Evolutionary conservation across 2,329 filamentous ascomycete species (phyloP).

Genomic region (Gremmenia infestans): DNA sequence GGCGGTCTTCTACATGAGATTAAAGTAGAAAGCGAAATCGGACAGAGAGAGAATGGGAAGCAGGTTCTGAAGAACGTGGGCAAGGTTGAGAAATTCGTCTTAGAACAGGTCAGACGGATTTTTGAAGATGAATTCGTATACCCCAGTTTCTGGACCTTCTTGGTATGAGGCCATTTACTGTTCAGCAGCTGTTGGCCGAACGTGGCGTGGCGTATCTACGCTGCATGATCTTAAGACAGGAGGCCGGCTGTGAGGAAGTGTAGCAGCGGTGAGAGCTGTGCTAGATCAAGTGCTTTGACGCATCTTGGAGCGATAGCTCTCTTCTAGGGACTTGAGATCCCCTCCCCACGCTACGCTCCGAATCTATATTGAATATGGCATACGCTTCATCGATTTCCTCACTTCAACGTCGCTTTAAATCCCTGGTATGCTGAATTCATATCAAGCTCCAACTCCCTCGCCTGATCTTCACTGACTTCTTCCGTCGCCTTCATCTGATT

Average conservation of each 20-base stretch:
- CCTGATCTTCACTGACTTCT: slow-evolving; percentile 81
- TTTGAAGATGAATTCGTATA: slow-evolving; percentile 99
- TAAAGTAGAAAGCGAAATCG: slow-evolving; percentile 95
- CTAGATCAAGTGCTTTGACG: too few relatives aligned
- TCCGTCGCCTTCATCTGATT: slow-evolving; percentile 98
- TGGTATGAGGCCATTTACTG: slow-evolving; percentile 52
- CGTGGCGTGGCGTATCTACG: background rate
- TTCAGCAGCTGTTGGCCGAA: background rate
- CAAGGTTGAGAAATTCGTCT: slow-evolving; percentile 95
- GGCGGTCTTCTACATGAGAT: slow-evolving; percentile 88
- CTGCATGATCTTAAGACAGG: background rate
- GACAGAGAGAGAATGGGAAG: slow-evolving; percentile 82
- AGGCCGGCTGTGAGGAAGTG: background rate
- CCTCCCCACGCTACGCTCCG: background rate
- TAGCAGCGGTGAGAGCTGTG: too few relatives aligned
- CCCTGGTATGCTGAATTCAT: slow-evolving; percentile 93
- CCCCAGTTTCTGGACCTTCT: slow-evolving; percentile 96
- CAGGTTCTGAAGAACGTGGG: slow-evolving; percentile 97
- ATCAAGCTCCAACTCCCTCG: slow-evolving; percentile 83
- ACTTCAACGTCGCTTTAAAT: slow-evolving; percentile 58
- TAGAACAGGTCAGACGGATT: slow-evolving; percentile 93
- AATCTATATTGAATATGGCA: background rate
- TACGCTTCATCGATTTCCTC: slow-evolving; percentile 1
- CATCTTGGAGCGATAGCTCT: too few relatives aligned
- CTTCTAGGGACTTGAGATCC: too few relatives aligned